These are phyloP conservation scores for Geranium brycei DNA, from an alignment of 345 rosid genomes.

Conservation along the genomic window DNA sequence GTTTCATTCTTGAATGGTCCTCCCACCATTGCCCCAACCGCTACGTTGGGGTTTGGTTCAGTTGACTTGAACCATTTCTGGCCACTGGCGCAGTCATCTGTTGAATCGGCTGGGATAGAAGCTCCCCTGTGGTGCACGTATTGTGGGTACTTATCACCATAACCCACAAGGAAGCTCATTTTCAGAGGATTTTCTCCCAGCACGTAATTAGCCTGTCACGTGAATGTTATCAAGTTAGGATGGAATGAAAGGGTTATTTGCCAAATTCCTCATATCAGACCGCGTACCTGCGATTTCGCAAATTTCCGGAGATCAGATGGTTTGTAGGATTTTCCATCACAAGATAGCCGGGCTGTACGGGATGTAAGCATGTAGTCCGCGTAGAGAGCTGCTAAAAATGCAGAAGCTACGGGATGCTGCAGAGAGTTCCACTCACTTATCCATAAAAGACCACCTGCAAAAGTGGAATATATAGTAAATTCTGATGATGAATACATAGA, in stretches of 20 bases:
- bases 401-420: slow-evolving; percentile 88
- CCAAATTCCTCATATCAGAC: neutral
- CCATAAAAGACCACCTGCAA: slow-evolving; percentile 88
- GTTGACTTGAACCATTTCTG: slow-evolving; percentile 57
- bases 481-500: too few species aligned
- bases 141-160: slow-evolving; percentile 72
- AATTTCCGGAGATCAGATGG: slow-evolving; percentile 80
- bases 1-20: slow-evolving; percentile 89
- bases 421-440: slow-evolving; percentile 74
- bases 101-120: slow-evolving; percentile 70
- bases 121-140: slow-evolving; percentile 94
- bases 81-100: slow-evolving; percentile 62
- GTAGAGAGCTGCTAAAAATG: slow-evolving; percentile 76
- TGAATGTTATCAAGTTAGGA: neutral
- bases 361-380: slow-evolving; percentile 94
- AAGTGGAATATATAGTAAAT: too few species aligned
- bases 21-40: slow-evolving; percentile 81
- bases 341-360: slow-evolving; percentile 45
- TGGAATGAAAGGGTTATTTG: neutral
- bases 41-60: slow-evolving; percentile 70
- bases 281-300: slow-evolving; percentile 73
- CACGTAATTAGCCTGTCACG: slow-evolving; percentile 80
- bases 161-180: slow-evolving; percentile 85
- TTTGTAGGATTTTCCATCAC: slow-evolving; percentile 47
- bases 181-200: slow-evolving; percentile 67